Base-by-base conservation (phyloP, 805 yeast genomes). In the Cyberlindnera mississippiensis region DNA sequence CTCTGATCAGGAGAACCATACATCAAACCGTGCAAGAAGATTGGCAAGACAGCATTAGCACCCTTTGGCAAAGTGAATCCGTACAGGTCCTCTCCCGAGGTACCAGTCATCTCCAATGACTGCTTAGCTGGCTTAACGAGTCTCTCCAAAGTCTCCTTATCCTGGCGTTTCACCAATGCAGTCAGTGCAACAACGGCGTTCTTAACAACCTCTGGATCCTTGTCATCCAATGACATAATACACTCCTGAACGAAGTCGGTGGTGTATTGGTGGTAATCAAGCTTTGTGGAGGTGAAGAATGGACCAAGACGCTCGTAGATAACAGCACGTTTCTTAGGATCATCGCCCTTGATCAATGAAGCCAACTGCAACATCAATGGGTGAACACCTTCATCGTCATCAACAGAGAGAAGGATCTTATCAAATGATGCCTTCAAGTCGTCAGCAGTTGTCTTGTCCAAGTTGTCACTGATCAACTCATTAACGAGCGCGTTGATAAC, bases 1-100 rank as follows among this genome's bases (percentile, higher is more conserved):
- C 93, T 81, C 58, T 84, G 91, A 37, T 81, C 88, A 48, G 78
- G 72, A 39, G 76, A 76, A 50, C 99, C 99, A 63, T 89, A 87
- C 95, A 91, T 87, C 57, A 93, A 75, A 47, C 98, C 98, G 61
- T 91, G 96, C 52, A 88, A 68, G 69, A 93, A 93, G 40, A 95
- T 77, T 22, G 99, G 99, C 52, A 93, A 71, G 30, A 93, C 66
- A 65, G 95, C 84, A 58, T 76, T 80, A 45, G 96, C 95, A 37
- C 98, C 95, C 61, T 80, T 80, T 63, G 95, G 80, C 48, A 76
- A 59, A 41, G 60, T 57, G 62, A 90, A 85, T 0, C 88, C 96
- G 27, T 82, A 77, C 38, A 90, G 63, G 26, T 85, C 88, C 55
- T 74, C 73, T 1, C 80, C 83, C 28, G 69, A 68, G 17, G 70